A percentile compares a stretch with the other conserved stretches of the same genome.
phyloP scores from a whole-genome alignment of 2,329 filamentous ascomycete genomes.

The Aureobasidium leucospermi region DNA sequence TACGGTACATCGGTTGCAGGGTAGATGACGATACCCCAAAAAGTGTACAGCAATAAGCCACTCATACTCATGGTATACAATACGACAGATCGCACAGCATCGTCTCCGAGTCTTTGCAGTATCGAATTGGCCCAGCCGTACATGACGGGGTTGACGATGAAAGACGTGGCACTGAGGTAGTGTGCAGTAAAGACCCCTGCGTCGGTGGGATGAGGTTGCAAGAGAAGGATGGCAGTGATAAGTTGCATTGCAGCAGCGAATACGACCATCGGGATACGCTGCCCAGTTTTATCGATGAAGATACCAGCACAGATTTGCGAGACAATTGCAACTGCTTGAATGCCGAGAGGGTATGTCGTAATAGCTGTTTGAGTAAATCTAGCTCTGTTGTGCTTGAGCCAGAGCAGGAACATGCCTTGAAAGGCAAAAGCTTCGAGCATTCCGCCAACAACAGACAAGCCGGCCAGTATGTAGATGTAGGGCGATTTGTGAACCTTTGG shows the following conservation, averaged over 20 bases:
- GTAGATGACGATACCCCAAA: constrained; percentile 17
- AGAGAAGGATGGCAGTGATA: constrained; percentile 23
- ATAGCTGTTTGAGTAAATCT: constrained; percentile 30
- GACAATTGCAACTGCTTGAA: constrained; percentile 50
- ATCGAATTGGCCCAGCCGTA: constrained; percentile 37
- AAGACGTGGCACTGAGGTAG: constrained; percentile 33
- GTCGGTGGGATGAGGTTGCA: constrained; percentile 24
- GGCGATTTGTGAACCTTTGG: not conserved
- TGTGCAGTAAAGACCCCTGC: constrained; percentile 32
- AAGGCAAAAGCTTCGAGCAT: constrained; percentile 29
- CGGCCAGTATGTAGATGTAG: constrained; percentile 32
- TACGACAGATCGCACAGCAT: constrained; percentile 34
- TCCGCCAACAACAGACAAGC: constrained; percentile 31
- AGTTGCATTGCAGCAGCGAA: constrained; percentile 29
- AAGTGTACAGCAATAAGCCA: constrained; percentile 35
- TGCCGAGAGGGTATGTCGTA: constrained; percentile 52
- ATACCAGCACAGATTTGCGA: constrained; percentile 36
- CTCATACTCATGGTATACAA: constrained; percentile 37
- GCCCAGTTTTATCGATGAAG: constrained; percentile 32
- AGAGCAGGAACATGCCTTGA: constrained; percentile 26
- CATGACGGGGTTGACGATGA: constrained; percentile 34
- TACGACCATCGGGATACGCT: constrained; percentile 27
- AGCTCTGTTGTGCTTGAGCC: constrained; percentile 30
- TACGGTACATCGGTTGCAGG: constrained; percentile 44
- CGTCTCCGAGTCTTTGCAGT: constrained; percentile 32